Conservation (phyloP, 2,329 filamentous ascomycete species). For the Ampelomyces quisqualis region DNA sequence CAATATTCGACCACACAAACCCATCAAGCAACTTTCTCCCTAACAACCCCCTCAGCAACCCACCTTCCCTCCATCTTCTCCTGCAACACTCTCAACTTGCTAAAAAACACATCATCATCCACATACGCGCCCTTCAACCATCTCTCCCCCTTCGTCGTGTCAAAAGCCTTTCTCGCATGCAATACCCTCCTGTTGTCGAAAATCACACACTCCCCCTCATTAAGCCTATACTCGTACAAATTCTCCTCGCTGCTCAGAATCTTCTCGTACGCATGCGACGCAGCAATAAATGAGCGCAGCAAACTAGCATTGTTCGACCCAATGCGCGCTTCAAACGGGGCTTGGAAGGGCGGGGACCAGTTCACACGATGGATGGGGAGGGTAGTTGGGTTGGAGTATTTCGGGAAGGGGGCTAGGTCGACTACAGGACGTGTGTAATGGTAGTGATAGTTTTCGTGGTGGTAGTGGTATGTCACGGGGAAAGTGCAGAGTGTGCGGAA, state of each 20-base stretch:
- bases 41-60: constrained; percentile 39
- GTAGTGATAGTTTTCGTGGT: constrained; percentile 63
- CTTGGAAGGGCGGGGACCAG: constrained; percentile 83
- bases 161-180: constrained; percentile 79
- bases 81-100: constrained; percentile 48
- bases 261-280: constrained; percentile 58
- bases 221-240: constrained; percentile 70
- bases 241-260: constrained; percentile 59
- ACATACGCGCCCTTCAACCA: constrained; percentile 89
- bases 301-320: constrained; percentile 30
- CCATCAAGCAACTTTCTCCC: too few species aligned
- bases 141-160: constrained; percentile 64
- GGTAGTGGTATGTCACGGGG: constrained; percentile 66
- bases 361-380: constrained; percentile 51
- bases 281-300: constrained; percentile 39
- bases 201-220: constrained; percentile 84
- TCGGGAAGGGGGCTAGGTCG: constrained; percentile 39
- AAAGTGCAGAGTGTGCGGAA: constrained; percentile 48
- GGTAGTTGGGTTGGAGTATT: constrained; percentile 34
- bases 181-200: constrained; percentile 87
- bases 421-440: constrained; percentile 59
- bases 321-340: constrained; percentile 48
- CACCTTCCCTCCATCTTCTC: constrained; percentile 38
- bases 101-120: constrained; percentile 62
- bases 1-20: too few species aligned